These are phyloP conservation scores for Albizia julibrissin DNA, from an alignment of 306 rosid genomes.

Conservation along the genomic window DNA sequence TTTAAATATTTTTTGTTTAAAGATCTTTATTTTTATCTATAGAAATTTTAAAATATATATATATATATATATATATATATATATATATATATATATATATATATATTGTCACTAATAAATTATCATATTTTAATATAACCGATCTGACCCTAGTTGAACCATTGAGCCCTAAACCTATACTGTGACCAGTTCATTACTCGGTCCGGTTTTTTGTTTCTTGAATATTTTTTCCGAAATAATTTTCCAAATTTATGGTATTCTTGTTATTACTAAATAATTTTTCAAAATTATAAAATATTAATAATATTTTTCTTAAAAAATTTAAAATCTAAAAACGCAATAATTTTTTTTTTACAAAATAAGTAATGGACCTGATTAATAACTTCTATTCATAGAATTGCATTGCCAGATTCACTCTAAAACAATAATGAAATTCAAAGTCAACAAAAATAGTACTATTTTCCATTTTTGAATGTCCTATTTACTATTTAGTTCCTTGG, in stretches of 20 bases:
- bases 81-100: too few species aligned
- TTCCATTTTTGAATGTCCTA: not conserved
- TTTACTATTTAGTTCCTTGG: not conserved
- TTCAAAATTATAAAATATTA: not conserved
- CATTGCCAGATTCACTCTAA: not conserved
- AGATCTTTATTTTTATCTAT: too few species aligned
- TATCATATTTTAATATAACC: too few species aligned
- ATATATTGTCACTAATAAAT: too few species aligned
- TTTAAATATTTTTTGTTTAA: too few species aligned
- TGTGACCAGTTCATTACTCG: too few species aligned
- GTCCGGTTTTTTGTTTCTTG: too few species aligned
- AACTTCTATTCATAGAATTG: not conserved
- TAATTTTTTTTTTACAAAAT: not conserved
- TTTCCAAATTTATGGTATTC: not conserved
- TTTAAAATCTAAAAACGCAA: not conserved
- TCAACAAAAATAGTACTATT: not conserved
- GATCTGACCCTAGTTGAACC: too few species aligned
- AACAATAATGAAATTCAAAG: not conserved
- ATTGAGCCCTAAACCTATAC: too few species aligned
- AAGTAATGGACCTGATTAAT: not conserved
- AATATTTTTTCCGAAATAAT: too few species aligned
- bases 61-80: too few species aligned
- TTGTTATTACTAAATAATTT: not conserved
- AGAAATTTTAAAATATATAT: too few species aligned
- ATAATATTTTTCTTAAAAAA: not conserved